These are phyloP conservation scores for Rubroboletus satanas DNA, from an alignment of 768 basidiomycete species.

Conservation along the genomic window DNA sequence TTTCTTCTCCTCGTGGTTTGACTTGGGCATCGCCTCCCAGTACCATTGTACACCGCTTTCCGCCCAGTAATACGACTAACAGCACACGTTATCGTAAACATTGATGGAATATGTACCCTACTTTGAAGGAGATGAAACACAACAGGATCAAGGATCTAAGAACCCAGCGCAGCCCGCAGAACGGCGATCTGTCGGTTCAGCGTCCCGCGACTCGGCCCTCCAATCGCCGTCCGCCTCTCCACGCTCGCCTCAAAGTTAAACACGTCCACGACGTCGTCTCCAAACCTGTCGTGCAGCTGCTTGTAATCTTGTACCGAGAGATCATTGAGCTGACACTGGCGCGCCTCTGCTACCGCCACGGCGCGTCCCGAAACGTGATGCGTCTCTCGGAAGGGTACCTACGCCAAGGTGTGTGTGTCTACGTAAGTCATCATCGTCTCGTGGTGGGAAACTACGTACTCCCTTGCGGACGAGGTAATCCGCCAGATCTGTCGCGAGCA, in stretches of 20 bases:
- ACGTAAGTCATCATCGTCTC: background rate
- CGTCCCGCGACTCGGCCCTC: conserved; percentile 84
- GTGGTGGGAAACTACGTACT: conserved; percentile 46
- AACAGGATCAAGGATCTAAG: conserved; percentile 13
- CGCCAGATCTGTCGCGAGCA: conserved; percentile 97
- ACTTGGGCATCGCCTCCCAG: no score
- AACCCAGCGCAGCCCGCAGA: conserved; percentile 54
- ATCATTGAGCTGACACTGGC: conserved; percentile 75
- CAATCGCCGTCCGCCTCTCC: conserved; percentile 87
- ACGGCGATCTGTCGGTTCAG: conserved; percentile 81
- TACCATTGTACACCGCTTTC: no score
- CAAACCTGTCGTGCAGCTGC: conserved; percentile 69
- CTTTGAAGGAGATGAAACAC: background rate
- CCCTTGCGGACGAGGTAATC: conserved; percentile 99
- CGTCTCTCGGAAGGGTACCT: conserved; percentile 98
- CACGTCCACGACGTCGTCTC: conserved; percentile 73
- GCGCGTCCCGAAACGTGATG: conserved; percentile 97
- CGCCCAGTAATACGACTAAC: no score
- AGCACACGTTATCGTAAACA: no score
- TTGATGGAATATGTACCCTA: no score
- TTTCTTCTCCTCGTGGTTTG: no score
- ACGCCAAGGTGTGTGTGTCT: background rate
- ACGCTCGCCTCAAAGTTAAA: conserved; percentile 97
- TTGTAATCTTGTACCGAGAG: conserved; percentile 80
- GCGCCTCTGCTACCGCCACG: conserved; percentile 88